phyloP scores from a whole-genome alignment of 2,329 filamentous ascomycete genomes.

The Bipolaris sorokiniana region DNA sequence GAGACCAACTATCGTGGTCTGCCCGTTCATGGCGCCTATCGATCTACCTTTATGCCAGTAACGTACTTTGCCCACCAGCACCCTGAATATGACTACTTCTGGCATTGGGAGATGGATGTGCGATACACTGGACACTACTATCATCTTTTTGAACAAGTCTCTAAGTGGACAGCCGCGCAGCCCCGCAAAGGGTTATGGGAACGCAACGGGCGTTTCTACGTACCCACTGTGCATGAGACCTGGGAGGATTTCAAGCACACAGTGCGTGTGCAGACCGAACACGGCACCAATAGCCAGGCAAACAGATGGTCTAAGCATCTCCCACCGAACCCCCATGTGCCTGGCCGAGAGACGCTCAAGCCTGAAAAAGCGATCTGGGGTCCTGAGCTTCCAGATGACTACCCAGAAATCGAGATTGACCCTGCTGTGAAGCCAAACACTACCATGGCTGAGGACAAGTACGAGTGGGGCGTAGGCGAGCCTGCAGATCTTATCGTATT shows the following conservation, averaged over 20 bases:
- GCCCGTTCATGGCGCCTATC: slow-evolving; percentile 70
- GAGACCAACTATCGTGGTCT: slow-evolving; percentile 62
- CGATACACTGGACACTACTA: slow-evolving; percentile 90
- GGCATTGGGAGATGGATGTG: slow-evolving; percentile 96
- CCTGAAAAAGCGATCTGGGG: slow-evolving; percentile 59
- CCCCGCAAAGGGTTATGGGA: slow-evolving; percentile 78
- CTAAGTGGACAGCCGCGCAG: slow-evolving; percentile 70
- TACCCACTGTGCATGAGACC: slow-evolving; percentile 70
- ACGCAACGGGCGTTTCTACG: slow-evolving; percentile 76
- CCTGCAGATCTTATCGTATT: slow-evolving; percentile 78
- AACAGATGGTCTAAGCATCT: slow-evolving; percentile 53
- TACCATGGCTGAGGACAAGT: slow-evolving; percentile 61
- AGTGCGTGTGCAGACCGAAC: slow-evolving; percentile 67
- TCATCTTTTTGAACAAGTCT: slow-evolving; percentile 73
- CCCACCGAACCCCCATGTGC: slow-evolving; percentile 52
- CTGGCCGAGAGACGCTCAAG: slow-evolving; percentile 46
- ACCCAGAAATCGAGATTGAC: slow-evolving; percentile 59
- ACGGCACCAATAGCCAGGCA: slow-evolving; percentile 55
- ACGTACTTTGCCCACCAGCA: slow-evolving; percentile 90
- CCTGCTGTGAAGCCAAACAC: slow-evolving; percentile 61
- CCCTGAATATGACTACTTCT: slow-evolving; percentile 88
- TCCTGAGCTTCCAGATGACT: slow-evolving; percentile 51
- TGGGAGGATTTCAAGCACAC: slow-evolving; percentile 75
- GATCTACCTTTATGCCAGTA: slow-evolving; percentile 89
- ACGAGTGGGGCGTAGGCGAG: slow-evolving; percentile 71